These are phyloP conservation scores for Lasiodiplodia citricola DNA, from an alignment of 2,329 filamentous ascomycete genomes.

Conservation along the genomic window DNA sequence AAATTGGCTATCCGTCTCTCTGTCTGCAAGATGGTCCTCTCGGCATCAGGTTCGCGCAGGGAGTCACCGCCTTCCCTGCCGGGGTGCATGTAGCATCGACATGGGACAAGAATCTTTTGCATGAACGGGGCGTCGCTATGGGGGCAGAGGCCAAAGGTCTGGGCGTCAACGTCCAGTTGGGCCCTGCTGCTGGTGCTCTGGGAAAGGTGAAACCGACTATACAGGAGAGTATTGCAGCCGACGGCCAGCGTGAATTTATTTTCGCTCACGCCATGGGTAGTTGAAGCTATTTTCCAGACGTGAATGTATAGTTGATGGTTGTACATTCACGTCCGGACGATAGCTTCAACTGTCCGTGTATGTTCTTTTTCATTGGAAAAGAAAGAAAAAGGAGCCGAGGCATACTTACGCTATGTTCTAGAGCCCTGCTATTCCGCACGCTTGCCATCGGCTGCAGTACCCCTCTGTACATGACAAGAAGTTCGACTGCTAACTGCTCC, in stretches of 20 bases:
- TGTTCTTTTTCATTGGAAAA: too few species aligned
- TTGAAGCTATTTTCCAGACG: too few species aligned
- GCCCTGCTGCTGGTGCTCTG: slow-evolving; percentile 47
- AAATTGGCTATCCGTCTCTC: slow-evolving; percentile 44
- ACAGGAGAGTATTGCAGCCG: neutral
- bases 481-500: slow-evolving; percentile 28
- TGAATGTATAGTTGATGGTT: too few species aligned
- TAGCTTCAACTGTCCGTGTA: too few species aligned
- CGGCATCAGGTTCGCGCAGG: slow-evolving; percentile 45
- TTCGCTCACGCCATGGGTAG: too few species aligned
- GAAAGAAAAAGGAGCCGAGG: too few species aligned
- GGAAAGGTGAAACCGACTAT: neutral
- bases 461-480: too few species aligned
- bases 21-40: slow-evolving; percentile 50
- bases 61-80: slow-evolving; percentile 46
- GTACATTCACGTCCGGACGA: too few species aligned
- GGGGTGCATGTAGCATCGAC: slow-evolving; percentile 47
- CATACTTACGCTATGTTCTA: too few species aligned
- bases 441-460: neutral
- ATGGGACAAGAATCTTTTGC: slow-evolving; percentile 43
- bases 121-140: slow-evolving; percentile 42
- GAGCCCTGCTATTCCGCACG: too few species aligned
- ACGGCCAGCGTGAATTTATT: too few species aligned
- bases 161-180: slow-evolving; percentile 50
- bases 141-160: slow-evolving; percentile 49